Evolutionary conservation across 179 eudicot genomes (phyloP).

Genomic region (Beta corolliflora): DNA sequence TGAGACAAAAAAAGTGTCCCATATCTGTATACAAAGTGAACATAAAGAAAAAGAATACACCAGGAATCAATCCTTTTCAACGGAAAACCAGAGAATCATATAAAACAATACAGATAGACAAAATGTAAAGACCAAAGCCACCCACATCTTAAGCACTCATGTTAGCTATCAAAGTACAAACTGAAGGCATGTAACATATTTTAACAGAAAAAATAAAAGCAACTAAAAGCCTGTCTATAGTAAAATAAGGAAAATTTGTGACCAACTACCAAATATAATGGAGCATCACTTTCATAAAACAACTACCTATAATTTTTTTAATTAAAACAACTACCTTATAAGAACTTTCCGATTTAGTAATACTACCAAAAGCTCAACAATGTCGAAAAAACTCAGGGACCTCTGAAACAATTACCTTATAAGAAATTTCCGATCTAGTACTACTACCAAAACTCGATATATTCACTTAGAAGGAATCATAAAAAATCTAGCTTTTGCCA

Average conservation of each 20-base stretch:
- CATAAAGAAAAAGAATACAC: not conserved
- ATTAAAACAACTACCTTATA: too few species aligned
- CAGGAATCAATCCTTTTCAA: not conserved
- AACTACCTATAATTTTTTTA: too few species aligned
- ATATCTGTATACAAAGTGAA: conserved; percentile 50
- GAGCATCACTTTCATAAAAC: too few species aligned
- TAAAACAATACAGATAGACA: not conserved
- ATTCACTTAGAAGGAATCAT: not conserved
- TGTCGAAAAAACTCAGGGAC: too few species aligned
- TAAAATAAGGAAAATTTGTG: not conserved
- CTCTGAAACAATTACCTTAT: too few species aligned
- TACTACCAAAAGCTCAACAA: too few species aligned
- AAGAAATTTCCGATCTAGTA: too few species aligned
- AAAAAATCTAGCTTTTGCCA: too few species aligned
- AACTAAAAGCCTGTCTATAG: not conserved
- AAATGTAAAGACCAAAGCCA: not conserved
- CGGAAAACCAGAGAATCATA: not conserved
- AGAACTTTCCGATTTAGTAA: too few species aligned
- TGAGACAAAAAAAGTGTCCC: conserved; percentile 80
- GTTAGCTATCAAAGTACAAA: not conserved
- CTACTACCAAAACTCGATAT: not conserved
- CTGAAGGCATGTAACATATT: not conserved
- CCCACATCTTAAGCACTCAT: not conserved
- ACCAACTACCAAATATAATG: too few species aligned
- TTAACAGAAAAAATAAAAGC: not conserved